These are phyloP conservation scores for Lasiosphaeria ovina DNA, from an alignment of 495 filamentous ascomycete genomes.

Conservation along the genomic window DNA sequence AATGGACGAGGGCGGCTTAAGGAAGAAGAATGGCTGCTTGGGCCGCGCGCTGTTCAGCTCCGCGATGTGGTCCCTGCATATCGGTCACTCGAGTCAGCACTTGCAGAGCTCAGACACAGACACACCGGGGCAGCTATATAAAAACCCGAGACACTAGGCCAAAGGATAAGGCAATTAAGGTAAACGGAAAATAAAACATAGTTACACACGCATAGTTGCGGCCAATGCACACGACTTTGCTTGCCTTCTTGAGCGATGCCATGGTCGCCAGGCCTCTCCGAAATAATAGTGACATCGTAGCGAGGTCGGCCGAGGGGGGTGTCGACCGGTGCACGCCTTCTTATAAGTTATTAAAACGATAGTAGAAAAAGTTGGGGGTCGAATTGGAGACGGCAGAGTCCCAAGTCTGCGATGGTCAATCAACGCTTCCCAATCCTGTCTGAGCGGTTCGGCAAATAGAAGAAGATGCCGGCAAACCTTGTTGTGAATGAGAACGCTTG, in stretches of 20 bases:
- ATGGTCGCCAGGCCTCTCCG: constrained; percentile 51
- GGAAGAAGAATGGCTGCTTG: constrained; percentile 97
- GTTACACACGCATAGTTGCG: constrained; percentile 88
- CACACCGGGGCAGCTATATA: no score
- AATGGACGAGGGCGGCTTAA: constrained; percentile 85
- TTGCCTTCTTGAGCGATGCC: constrained; percentile 64
- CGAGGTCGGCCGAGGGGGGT: neutral
- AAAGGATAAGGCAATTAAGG: neutral
- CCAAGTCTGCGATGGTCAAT: neutral
- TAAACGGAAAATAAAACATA: constrained; percentile 6
- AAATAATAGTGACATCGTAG: constrained; percentile 35
- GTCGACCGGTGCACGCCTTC: neutral
- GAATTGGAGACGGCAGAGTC: neutral
- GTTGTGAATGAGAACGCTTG: neutral
- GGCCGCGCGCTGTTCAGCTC: constrained; percentile 85
- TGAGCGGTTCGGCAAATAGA: neutral
- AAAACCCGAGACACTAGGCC: neutral
- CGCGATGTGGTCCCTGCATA: constrained; percentile 79
- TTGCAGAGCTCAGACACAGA: no score
- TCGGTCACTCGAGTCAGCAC: constrained; percentile 11
- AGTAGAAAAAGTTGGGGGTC: neutral
- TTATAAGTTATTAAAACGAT: neutral
- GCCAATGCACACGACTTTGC: constrained; percentile 95
- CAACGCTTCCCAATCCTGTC: constrained; percentile 1
- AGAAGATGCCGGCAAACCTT: neutral